Evolutionary conservation across 352 stramenopile species (phyloP).

Genomic region (Phytophthora hibernalis): DNA sequence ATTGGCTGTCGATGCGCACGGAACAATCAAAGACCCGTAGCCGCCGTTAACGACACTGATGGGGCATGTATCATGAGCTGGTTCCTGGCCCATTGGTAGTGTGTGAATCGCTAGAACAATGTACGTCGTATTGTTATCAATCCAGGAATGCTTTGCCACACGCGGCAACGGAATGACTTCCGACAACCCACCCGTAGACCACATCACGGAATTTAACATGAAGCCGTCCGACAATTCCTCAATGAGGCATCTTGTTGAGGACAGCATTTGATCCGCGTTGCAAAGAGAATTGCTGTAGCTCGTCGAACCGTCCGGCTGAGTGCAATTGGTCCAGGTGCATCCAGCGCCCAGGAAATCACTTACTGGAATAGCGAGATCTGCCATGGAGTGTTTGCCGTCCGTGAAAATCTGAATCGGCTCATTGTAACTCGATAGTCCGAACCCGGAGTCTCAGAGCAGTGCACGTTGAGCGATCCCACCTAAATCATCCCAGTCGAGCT

Average conservation of each 20-base stretch:
- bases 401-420: conserved; percentile 9
- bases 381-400: conserved; percentile 1
- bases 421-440: background rate
- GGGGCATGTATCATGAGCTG: background rate
- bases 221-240: background rate
- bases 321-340: conserved; percentile 1
- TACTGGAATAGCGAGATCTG: background rate
- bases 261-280: background rate
- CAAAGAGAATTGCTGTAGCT: conserved; percentile 1
- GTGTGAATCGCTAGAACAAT: no score
- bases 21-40: no score
- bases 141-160: no score
- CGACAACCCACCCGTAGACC: background rate
- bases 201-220: background rate
- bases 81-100: background rate
- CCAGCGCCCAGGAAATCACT: conserved; percentile 5
- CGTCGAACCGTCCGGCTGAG: background rate
- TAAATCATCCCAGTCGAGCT: conserved; percentile 5
- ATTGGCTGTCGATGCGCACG: background rate
- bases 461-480: background rate
- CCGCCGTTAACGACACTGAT: background rate
- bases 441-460: conserved; percentile 2
- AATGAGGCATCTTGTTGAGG: background rate
- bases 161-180: background rate
- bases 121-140: no score